Conservation (phyloP, 495 filamentous ascomycete species). For the Penicillium lagena region DNA sequence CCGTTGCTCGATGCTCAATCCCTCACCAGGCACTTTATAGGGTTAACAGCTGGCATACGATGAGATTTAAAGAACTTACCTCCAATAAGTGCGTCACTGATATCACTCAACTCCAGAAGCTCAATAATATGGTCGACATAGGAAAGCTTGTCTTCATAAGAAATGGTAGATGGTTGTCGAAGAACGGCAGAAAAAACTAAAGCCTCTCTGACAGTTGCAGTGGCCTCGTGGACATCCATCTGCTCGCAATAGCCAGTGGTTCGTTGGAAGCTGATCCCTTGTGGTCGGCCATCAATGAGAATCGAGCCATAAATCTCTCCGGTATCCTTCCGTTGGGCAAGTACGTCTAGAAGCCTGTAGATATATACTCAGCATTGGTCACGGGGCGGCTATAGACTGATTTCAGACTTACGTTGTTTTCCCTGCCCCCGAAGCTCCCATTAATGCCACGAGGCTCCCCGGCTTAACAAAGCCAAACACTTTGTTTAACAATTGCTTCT, state of each 20-base stretch:
- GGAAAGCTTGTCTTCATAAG: slow-evolving; percentile 38
- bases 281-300: slow-evolving; percentile 39
- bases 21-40: slow-evolving; percentile 50
- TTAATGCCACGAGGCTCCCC: slow-evolving; percentile 70
- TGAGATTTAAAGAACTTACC: slow-evolving; percentile 10
- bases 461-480: slow-evolving; percentile 77
- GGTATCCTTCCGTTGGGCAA: slow-evolving; percentile 43
- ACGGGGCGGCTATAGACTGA: slow-evolving; percentile 12
- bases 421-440: slow-evolving; percentile 80
- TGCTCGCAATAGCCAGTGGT: slow-evolving; percentile 79
- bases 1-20: slow-evolving; percentile 78
- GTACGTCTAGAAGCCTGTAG: slow-evolving; percentile 44
- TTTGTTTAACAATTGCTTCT: slow-evolving; percentile 59
- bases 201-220: slow-evolving; percentile 41
- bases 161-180: slow-evolving; percentile 30
- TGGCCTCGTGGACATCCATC: slow-evolving; percentile 66
- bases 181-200: slow-evolving; percentile 43
- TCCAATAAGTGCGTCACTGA: slow-evolving; percentile 60
- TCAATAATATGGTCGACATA: slow-evolving; percentile 47
- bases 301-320: slow-evolving; percentile 42
- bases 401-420: slow-evolving; percentile 59
- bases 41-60: slow-evolving; percentile 4
- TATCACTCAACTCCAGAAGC: slow-evolving; percentile 38
- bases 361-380: slow-evolving; percentile 34
- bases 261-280: slow-evolving; percentile 46